Base-by-base conservation (phyloP, 148 eudicot species). In the Chenopodium formosanum region DNA sequence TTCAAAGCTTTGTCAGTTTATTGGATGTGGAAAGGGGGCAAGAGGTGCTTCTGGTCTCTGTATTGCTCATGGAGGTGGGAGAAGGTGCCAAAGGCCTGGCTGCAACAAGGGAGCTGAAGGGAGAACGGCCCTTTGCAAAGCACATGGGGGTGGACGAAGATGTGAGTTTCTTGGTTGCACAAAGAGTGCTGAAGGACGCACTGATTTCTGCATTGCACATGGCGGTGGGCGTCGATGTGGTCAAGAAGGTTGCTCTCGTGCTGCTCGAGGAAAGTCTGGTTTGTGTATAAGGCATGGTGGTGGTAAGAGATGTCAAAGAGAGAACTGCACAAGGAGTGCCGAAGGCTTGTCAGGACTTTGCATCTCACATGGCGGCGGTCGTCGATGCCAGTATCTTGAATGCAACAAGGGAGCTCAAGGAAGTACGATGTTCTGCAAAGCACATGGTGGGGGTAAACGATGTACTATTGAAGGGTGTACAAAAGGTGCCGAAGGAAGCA, bases 101-200 rank as follows among this genome's bases (percentile, higher is more conserved):
- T 97, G 99, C 91, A 89, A 82, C 72, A 97, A 91, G 83, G 99
- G 99, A 86, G 99, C 99, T 29, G 99, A 97, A 85, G 99, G 99
- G 17, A 89, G 93, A 82, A 97, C 99, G 25, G 96, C 97, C 46
- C 94, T 89, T 87, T 97, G 99, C 90, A 97, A 97, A 87, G 98
- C 99, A 53, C 99, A 97, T 82, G 99, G 99, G 8, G 99, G 99
- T 66, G 99, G 93, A 79, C 92, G 99, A 4, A 81, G 99, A 78
- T 95, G 99, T 74, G 94, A 92, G 72, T 90, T 84, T 70, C 84
- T 94, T 40, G 98, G 98, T 37, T 94, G 98, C 77, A 91, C 98
- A 0, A 94, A 94, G 83, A 93, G 97, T 84, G 97, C 98, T 2
- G 98, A 94, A 88, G 98, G 98, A 3, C 92, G 97, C 60, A 94